Base-by-base conservation (phyloP, 2,329 filamentous ascomycete species). In the Alternaria viburni region DNA sequence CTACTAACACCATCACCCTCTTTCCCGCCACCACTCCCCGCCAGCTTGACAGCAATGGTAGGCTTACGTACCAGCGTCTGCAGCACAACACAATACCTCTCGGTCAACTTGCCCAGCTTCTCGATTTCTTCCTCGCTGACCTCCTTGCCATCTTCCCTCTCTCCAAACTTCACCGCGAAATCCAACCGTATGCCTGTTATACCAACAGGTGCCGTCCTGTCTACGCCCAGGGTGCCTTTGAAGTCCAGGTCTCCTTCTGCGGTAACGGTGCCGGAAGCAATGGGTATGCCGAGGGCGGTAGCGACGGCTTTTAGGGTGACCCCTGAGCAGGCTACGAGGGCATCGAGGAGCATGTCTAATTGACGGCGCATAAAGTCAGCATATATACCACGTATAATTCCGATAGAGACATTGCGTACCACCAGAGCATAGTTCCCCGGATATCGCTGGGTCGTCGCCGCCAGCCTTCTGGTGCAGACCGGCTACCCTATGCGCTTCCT, bases 261-360 rank as follows among this genome's bases (percentile, higher is more conserved):
- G 19, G 65, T 75, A 12, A 85, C 80, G 1, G 72, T 80, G 3
- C 83, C 83, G 3, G 73, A 73, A n/a, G 73, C 71, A 43, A 85
- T 79, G 6, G 81, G 81, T 11, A 85, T 80, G 1, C 75, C 77
- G 54, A 85, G 73, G 3, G 82, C 83, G 0, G 83, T 85, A 5
- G 83, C 81, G 2, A 85, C 83, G 10, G 83, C 83, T 66, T 84
- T 84, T 25, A 85, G 75, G n/a, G 83, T 85, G 4, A 85, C 83
- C 23, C 83, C 83, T 1, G 83, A 81, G 70, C 83, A 85, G 5
- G 83, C 83, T 5, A 86, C 83, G 3, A 85, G 77, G 0, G 83
- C 83, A 60, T 85, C 83, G 12, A 85, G 79, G 12, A 86, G 76
- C 82, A 85, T 83, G 67, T 85, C 36, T 41, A 17, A 5, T 10